A percentile compares a stretch with the other conserved stretches of the same genome.
Conservation (phyloP, 768 basidiomycete genomes). For the Roridomyces roridus region DNA sequence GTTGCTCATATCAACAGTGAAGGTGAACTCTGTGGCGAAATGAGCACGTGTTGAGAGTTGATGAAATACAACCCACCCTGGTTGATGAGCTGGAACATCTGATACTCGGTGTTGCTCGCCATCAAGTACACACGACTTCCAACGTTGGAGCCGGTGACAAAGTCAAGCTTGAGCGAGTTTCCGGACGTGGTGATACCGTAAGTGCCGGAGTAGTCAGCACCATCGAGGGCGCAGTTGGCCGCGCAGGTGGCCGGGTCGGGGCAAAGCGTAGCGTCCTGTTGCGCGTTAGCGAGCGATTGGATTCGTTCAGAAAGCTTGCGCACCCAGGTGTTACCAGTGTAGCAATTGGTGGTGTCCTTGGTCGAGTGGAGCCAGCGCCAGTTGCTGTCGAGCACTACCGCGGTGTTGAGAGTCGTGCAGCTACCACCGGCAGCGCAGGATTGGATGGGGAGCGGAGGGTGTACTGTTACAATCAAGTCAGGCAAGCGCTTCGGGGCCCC, state of each 20-base stretch:
- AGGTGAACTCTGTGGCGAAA: slow-evolving; percentile 68
- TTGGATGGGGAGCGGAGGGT: slow-evolving; percentile 45
- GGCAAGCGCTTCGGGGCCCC: too few relatives aligned
- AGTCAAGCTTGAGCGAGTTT: slow-evolving; percentile 51
- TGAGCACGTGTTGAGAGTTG: too few relatives aligned
- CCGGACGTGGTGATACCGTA: slow-evolving; percentile 58
- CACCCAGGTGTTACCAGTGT: slow-evolving; percentile 49
- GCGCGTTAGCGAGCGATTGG: too few relatives aligned
- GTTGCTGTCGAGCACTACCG: slow-evolving; percentile 49
- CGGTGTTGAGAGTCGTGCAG: slow-evolving; percentile 32
- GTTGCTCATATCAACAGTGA: slow-evolving; percentile 65
- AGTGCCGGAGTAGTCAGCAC: slow-evolving; percentile 54
- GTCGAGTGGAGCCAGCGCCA: too few relatives aligned
- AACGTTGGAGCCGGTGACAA: slow-evolving; percentile 49
- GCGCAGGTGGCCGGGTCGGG: slow-evolving; percentile 47
- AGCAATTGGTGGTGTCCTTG: slow-evolving; percentile 39
- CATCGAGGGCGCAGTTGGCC: slow-evolving; percentile 36
- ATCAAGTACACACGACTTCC: slow-evolving; percentile 59
- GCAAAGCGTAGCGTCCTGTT: slow-evolving; percentile 48
- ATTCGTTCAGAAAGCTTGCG: too few relatives aligned
- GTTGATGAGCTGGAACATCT: slow-evolving; percentile 53
- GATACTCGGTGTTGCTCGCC: slow-evolving; percentile 50
- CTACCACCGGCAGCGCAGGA: slow-evolving; percentile 44
- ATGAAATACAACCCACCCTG: too few relatives aligned
- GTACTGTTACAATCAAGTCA: too few relatives aligned